Base-by-base conservation (phyloP, 2,329 filamentous ascomycete genomes). In the Penicillium brevicompactum region DNA sequence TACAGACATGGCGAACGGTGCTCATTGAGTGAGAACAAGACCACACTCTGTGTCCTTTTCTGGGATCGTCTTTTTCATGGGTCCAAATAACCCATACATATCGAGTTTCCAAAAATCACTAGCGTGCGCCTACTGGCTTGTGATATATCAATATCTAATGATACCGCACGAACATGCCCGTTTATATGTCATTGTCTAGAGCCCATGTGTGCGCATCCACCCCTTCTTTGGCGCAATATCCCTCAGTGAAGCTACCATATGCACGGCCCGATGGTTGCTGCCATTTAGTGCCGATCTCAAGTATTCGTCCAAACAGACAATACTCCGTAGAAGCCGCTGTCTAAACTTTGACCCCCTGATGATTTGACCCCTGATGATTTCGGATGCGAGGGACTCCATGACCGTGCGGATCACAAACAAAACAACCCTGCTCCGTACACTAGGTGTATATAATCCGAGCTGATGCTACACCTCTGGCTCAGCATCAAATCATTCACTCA, bases 391-490 rank as follows among this genome's bases (percentile, higher is more conserved):
- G 46, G 61, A 55, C 51, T 37, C 11, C 24, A 56, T 24, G n/a
- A 45, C 38, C 52, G 55, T 54, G 56, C 55, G 43, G 30, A 27
- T 53, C 49, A 49, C 58, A 53, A 49, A 44, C 49, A 60, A 50
- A 56, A 62, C 42, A 55, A 51, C 7, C 10, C 31, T 22, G 9
- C 7, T 2, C 31, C 31, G 27, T 30, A 49, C 42, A 41, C n/a
- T 55, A 21, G 4, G 24, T 27, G 53, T 67, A 70, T 70, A 66
- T 66, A 70, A 66, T 50, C 27, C 31, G 21, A 32, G 38, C 24
- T 24, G 43, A 9, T 24, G 21, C 47, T 11, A 24, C 11, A 30
- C n/a, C 27, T 18, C 10, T 21, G 0, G 7, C 53, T 62, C 50
- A 37, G 42, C 58, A 63, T 16, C 60, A 64, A 65, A 53, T 57